Percentiles rank a stretch among this genome's conserved stretches.
Evolutionary conservation across 768 basidiomycete species (phyloP).

Genomic region (Macrolepiota fuliginosa): DNA sequence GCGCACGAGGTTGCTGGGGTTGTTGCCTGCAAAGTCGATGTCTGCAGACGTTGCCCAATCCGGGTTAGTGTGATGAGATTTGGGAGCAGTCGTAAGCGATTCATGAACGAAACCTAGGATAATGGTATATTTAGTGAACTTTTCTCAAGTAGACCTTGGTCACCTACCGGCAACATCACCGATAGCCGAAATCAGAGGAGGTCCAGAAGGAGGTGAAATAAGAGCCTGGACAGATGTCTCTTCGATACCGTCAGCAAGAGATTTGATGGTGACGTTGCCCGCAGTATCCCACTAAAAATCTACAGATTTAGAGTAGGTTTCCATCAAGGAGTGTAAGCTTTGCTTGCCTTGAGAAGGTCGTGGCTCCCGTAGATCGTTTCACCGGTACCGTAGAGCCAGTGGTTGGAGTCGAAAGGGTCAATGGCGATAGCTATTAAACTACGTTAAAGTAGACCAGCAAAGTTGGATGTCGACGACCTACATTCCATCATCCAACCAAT

Average conservation of each 20-base stretch:
- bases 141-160: background rate
- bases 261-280: slow-evolving; percentile 58
- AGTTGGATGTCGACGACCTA: slow-evolving; percentile 13
- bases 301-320: background rate
- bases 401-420: slow-evolving; percentile 66
- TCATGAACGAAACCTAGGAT: slow-evolving; percentile 45
- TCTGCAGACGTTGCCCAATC: slow-evolving; percentile 45
- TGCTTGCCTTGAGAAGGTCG: slow-evolving; percentile 41
- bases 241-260: slow-evolving; percentile 64
- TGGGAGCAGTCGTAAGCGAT: slow-evolving; percentile 38
- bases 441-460: background rate
- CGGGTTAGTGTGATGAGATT: slow-evolving; percentile 40
- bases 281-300: slow-evolving; percentile 50
- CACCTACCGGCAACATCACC: slow-evolving; percentile 50
- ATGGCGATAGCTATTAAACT: slow-evolving; percentile 43
- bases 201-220: slow-evolving; percentile 61
- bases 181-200: slow-evolving; percentile 53
- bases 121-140: background rate
- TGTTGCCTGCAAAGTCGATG: slow-evolving; percentile 54
- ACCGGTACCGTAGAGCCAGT: slow-evolving; percentile 73
- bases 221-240: slow-evolving; percentile 57
- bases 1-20: slow-evolving; percentile 47
- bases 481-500: slow-evolving; percentile 77
- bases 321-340: background rate
- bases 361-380: slow-evolving; percentile 60